Evolutionary conservation across 2,329 filamentous ascomycete genomes (phyloP).

Genomic region (Knoxdaviesia proteae): DNA sequence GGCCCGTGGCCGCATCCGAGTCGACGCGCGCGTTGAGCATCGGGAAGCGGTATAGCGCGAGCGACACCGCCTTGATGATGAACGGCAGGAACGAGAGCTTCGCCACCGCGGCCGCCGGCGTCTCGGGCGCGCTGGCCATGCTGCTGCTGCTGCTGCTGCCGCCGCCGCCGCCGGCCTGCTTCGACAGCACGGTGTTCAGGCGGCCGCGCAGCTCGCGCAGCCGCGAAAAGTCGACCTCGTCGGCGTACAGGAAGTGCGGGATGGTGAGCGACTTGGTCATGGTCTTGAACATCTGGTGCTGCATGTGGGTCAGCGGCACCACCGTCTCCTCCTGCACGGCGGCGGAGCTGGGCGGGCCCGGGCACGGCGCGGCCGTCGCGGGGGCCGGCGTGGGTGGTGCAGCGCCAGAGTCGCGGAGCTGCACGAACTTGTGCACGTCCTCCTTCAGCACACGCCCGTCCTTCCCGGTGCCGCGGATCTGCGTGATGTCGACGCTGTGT

Average conservation of each 20-base stretch:
- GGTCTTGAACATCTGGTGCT: conserved; percentile 87
- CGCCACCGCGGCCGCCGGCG: conserved; percentile 9
- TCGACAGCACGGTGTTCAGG: conserved; percentile 44
- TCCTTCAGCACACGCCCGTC: conserved; percentile 86
- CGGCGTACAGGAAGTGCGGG: conserved; percentile 88
- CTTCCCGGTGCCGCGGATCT: conserved; percentile 68
- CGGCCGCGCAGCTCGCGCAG: conserved; percentile 52
- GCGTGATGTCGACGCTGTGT: conserved; percentile 52
- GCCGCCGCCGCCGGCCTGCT: conserved; percentile 21
- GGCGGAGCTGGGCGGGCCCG: conserved; percentile 11
- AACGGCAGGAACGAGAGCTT: conserved; percentile 86
- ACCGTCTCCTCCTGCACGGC: conserved; percentile 44
- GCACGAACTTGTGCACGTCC: conserved; percentile 57
- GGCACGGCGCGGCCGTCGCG: conserved; percentile 6
- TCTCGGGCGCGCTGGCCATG: conserved; percentile 2
- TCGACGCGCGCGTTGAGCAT: conserved; percentile 78
- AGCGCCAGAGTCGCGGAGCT: conserved; percentile 23
- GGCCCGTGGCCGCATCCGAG: conserved; percentile 26
- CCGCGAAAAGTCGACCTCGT: conserved; percentile 65
- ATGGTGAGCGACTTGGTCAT: conserved; percentile 88
- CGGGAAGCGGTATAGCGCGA: conserved; percentile 63
- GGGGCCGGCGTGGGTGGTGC: conserved; percentile 5
- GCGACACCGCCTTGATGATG: conserved; percentile 83
- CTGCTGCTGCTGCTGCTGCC: conserved; percentile 19
- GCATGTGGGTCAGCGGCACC: conserved; percentile 53